Base-by-base conservation (phyloP, 441 rosid species). In the Populus tomentosa region DNA sequence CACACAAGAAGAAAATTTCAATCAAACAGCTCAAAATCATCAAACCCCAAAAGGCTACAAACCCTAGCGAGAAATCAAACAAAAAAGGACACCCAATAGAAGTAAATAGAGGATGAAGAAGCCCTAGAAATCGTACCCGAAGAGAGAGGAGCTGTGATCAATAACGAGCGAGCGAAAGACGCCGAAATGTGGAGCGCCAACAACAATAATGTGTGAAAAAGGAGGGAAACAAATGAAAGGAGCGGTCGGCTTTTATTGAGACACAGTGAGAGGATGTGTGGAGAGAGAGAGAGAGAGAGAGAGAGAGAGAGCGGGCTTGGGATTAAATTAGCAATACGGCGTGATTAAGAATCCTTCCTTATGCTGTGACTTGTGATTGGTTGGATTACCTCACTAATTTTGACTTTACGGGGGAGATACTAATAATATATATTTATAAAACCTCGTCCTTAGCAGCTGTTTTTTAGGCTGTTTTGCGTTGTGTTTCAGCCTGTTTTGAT, bases 301-400 rank as follows among this genome's bases (percentile, higher is more conserved):
- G 33, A 28, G 30, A 28, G 24, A 24, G 24, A 24, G 24, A 24
- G 24, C 24, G 30, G 30, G 30, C 24, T 6, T 18, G 24, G 70
- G 36, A 4, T 46, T 69, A 36, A 69, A 20, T 69, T 16, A 26
- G 62, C 8, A 20, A 3, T 10, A 28, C 20, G 30, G 62, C 77
- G 66, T 74, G 38, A 20, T 23, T 9, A 20, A 40, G 77, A 74
- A 74, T 74, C 64, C 64, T 74, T 28, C 30, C 30, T 28, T 28
- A 2, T 28, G 30, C 2, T 66, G 56, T 61, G 38, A 28, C 30
- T 74, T 74, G 16, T 65, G 63, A 74, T 74, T 74, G 77, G 77
- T 24, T 24, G 0, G 35, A 65, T 64, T 74, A 21, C 77, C 28
- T 46, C 56, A 38, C 6, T 69, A 11, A 20, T 28, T 69, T 69